phyloP scores from a whole-genome alignment of 495 filamentous ascomycete species.

The Pseudevernia furfuracea region DNA sequence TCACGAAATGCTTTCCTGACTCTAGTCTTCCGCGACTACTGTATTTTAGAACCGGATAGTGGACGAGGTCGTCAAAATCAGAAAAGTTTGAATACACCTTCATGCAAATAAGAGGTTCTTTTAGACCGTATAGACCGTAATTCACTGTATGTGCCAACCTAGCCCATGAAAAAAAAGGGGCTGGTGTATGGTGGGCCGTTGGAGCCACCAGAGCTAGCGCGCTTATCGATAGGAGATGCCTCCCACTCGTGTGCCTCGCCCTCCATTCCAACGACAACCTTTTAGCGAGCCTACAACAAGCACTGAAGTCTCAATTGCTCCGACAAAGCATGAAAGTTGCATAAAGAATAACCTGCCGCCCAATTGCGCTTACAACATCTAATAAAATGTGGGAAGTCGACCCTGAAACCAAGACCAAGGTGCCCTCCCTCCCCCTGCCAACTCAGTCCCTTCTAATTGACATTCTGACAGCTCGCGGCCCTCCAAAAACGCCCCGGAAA shows the following conservation, averaged over 20 bases:
- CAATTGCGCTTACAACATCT: background rate
- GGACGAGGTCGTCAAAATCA: background rate
- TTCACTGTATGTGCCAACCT: background rate
- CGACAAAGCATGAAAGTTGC: background rate
- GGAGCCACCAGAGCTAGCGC: background rate
- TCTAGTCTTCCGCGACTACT: conserved; percentile 10
- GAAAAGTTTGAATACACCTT: background rate
- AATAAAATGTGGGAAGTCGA: conserved; percentile 74
- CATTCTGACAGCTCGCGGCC: conserved; percentile 75
- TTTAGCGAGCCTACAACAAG: background rate
- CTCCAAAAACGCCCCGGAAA: conserved; percentile 85
- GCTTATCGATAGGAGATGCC: conserved; percentile 5
- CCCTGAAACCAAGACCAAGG: conserved; percentile 89
- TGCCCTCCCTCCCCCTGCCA: conserved; percentile 31
- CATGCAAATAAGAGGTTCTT: background rate
- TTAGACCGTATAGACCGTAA: background rate
- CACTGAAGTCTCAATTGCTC: background rate
- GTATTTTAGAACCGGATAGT: conserved; percentile 20
- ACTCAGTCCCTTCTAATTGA: conserved; percentile 31
- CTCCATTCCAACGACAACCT: background rate
- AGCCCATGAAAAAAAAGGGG: no score
- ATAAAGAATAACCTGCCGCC: background rate
- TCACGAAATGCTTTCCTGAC: conserved; percentile 16
- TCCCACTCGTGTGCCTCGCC: conserved; percentile 4
- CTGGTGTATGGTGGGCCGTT: no score